Base-by-base conservation (phyloP, 768 basidiomycete genomes). In the Phlebiopsis gigantea region DNA sequence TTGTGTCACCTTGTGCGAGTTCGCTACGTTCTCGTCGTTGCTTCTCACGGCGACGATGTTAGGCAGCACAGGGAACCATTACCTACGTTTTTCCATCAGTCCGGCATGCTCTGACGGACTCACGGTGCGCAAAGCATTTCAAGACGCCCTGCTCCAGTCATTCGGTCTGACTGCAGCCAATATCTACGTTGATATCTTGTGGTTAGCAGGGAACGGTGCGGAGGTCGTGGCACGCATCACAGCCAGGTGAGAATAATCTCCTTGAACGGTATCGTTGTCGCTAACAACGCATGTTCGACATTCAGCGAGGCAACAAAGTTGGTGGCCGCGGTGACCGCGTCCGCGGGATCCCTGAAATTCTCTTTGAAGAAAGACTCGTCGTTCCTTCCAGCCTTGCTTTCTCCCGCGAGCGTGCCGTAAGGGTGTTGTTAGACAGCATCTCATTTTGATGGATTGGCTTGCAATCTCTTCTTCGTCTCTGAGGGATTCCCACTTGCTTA, bases 151-250 rank as follows among this genome's bases (percentile, higher is more conserved):
- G 41, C 53, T 71, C 7, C 79, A 82, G 62, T 71, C 75, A 8
- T 85, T 85, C 60, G 86, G 87, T 2, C 57, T 77, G 41, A 79
- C 80, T 3, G 70, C 71, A 8, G 75, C 84, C 1, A 72, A 75
- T 46, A 75, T 73, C 1, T 79, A 83, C 57, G 57, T 88, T 29
- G 87, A 88, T 62, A 67, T 88, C 9, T 69, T 89, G 17, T 83
- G 80, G 76, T 62, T 84, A 8, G 66, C 73, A 7, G 68, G 73
- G 2, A 68, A 73, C 7, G 78, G 78, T 1, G 59, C 59, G 2
- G 71, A 75, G 50, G 71, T 68, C 31, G 72, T 81, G 9, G 59
- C 82, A 26, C 75, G 81, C 41, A 62, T 75, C 8, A 64, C 69
- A 3, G 65, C 71, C 61, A 70, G 65, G 82, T 82, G 57, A 56